phyloP scores from a whole-genome alignment of 768 basidiomycete genomes.

The Astraeus odoratus region DNA sequence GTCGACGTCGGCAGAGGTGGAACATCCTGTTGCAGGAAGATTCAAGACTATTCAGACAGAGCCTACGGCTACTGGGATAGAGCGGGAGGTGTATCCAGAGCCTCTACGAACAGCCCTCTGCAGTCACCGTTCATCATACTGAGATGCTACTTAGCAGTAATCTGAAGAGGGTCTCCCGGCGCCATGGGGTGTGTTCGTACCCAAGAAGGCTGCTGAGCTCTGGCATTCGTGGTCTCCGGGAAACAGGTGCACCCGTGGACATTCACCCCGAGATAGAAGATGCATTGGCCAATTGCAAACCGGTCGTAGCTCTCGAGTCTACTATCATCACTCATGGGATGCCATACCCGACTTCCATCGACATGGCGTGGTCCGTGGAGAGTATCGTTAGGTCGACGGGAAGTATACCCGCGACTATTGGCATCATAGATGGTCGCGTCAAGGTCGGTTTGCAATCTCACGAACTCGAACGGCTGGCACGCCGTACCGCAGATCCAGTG shows the following conservation, averaged over 20 bases:
- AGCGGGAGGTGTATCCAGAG: background rate
- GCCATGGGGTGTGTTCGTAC: background rate
- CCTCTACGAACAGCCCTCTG: no score
- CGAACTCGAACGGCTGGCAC: constrained; percentile 67
- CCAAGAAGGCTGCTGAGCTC: constrained; percentile 5
- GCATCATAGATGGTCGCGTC: constrained; percentile 72
- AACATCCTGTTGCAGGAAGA: no score
- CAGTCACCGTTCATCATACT: background rate
- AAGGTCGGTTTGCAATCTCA: constrained; percentile 70
- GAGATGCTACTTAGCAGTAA: background rate
- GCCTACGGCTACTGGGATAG: no score
- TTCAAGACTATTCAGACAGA: no score
- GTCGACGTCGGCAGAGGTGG: no score
- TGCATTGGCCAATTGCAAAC: constrained; percentile 55
- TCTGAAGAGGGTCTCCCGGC: constrained; percentile 2
- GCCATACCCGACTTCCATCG: constrained; percentile 71
- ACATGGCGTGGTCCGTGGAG: constrained; percentile 68
- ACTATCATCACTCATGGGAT: constrained; percentile 92
- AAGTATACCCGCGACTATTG: constrained; percentile 88
- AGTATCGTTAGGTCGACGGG: constrained; percentile 64
- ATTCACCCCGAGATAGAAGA: constrained; percentile 79
- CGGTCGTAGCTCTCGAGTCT: constrained; percentile 88
- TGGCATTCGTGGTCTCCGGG: background rate
- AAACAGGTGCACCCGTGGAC: constrained; percentile 41
- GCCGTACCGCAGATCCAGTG: constrained; percentile 37